Conservation (phyloP, 2,329 filamentous ascomycete genomes). For the Nectriaceae sp. region DNA sequence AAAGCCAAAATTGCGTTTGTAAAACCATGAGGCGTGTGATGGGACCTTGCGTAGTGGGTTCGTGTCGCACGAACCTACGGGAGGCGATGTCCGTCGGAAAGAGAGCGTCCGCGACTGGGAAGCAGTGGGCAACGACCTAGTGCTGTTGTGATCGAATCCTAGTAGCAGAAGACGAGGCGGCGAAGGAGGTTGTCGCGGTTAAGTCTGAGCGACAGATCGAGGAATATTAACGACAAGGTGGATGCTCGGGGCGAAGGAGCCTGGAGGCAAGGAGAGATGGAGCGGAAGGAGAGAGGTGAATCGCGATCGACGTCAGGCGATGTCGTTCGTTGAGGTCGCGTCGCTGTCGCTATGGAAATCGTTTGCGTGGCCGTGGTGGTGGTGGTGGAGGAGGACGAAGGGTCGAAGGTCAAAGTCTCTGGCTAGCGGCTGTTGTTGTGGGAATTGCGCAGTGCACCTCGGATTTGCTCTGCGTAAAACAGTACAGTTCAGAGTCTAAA, state of each 20-base stretch:
- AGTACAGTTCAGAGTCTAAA: background rate
- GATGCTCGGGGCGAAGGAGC: too few species aligned
- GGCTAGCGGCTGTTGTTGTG: slow-evolving; percentile 3
- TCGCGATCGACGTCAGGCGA: too few species aligned
- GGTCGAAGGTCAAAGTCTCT: too few species aligned
- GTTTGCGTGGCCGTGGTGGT: too few species aligned
- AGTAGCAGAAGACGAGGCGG: slow-evolving; percentile 1
- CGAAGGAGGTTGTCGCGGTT: slow-evolving; percentile 12
- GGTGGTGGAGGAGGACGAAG: too few species aligned
- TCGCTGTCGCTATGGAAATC: too few species aligned
- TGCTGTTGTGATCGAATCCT: too few species aligned
- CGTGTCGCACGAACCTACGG: background rate
- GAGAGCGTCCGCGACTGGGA: slow-evolving; percentile 12
- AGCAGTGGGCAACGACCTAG: background rate
- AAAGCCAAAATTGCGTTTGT: slow-evolving; percentile 24
- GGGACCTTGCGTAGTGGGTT: background rate
- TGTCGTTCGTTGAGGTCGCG: too few species aligned
- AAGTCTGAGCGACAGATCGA: slow-evolving; percentile 15
- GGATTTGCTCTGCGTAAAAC: background rate
- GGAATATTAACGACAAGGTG: slow-evolving; percentile 13
- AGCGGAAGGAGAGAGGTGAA: too few species aligned
- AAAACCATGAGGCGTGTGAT: background rate
- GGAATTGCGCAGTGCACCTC: slow-evolving; percentile 25
- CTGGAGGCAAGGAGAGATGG: too few species aligned
- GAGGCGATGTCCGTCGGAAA: background rate